These are phyloP conservation scores for Drechslera avenae DNA, from an alignment of 2,329 filamentous ascomycete genomes.

Conservation along the genomic window DNA sequence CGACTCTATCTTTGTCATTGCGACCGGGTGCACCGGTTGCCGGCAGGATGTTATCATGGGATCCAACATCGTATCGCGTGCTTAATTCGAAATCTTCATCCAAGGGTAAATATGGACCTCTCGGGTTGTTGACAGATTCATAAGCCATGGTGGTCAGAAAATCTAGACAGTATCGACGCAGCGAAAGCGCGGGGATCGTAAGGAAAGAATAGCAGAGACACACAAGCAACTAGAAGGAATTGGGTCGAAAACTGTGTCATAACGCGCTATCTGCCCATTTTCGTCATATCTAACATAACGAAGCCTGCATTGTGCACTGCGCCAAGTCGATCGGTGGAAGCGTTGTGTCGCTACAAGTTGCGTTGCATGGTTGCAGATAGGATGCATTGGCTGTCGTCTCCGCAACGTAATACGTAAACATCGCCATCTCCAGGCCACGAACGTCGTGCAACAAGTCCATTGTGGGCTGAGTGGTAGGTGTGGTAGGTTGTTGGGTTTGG, in stretches of 20 bases:
- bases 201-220: neutral
- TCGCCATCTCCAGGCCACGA: too few species aligned
- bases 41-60: slow-evolving; percentile 9
- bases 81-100: slow-evolving; percentile 14
- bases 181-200: neutral
- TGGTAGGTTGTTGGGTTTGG: neutral
- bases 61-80: slow-evolving; percentile 11
- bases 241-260: neutral
- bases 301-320: neutral
- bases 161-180: neutral
- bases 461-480: too few species aligned
- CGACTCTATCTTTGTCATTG: neutral
- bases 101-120: neutral
- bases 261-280: neutral
- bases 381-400: neutral
- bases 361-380: neutral
- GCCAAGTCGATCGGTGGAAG: neutral
- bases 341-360: neutral
- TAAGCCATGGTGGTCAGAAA: slow-evolving; percentile 2
- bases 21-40: neutral
- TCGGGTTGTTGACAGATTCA: neutral
- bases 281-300: neutral
- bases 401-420: neutral
- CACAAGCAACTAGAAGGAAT: neutral
- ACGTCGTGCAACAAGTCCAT: neutral